A percentile compares a stretch with the other conserved stretches of the same genome.
These are phyloP conservation scores for Penicillium psychrofluorescens DNA, from an alignment of 495 filamentous ascomycete genomes.

Conservation along the genomic window DNA sequence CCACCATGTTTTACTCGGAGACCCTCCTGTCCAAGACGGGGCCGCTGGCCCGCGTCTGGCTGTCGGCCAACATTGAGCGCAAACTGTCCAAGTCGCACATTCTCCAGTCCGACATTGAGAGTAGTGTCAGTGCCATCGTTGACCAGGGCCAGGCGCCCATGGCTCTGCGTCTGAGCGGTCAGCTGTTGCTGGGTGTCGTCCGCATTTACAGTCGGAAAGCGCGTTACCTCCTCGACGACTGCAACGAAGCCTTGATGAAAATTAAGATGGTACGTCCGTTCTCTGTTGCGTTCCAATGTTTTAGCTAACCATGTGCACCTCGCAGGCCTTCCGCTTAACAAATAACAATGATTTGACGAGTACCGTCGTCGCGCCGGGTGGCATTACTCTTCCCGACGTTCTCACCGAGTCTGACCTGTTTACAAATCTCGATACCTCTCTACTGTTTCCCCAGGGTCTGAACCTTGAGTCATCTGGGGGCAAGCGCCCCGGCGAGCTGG, in stretches of 20 bases:
- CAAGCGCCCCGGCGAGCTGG: constrained; percentile 48
- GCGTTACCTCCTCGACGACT: constrained; percentile 91
- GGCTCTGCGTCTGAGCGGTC: constrained; percentile 87
- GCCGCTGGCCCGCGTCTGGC: constrained; percentile 94
- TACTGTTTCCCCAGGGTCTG: constrained; percentile 62
- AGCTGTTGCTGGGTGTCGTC: constrained; percentile 90
- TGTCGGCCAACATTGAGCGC: constrained; percentile 94
- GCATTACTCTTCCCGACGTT: constrained; percentile 75
- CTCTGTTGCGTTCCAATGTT: neutral
- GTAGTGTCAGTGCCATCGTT: constrained; percentile 90
- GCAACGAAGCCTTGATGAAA: constrained; percentile 92
- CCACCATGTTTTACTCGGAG: constrained; percentile 95
- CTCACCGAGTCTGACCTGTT: constrained; percentile 87
- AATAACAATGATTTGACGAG: constrained; percentile 75
- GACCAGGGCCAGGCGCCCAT: constrained; percentile 89
- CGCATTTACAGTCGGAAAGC: constrained; percentile 96
- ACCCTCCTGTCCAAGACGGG: constrained; percentile 93
- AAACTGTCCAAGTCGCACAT: constrained; percentile 95
- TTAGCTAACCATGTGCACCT: constrained; percentile 17
- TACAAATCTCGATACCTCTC: constrained; percentile 63
- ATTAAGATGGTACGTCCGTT: constrained; percentile 83
- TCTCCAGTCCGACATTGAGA: constrained; percentile 83
- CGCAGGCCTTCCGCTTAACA: constrained; percentile 67
- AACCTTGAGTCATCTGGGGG: constrained; percentile 46
- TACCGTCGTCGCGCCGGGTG: constrained; percentile 57